phyloP scores from a whole-genome alignment of 352 stramenopile genomes.

The Phytophthora crassamura region DNA sequence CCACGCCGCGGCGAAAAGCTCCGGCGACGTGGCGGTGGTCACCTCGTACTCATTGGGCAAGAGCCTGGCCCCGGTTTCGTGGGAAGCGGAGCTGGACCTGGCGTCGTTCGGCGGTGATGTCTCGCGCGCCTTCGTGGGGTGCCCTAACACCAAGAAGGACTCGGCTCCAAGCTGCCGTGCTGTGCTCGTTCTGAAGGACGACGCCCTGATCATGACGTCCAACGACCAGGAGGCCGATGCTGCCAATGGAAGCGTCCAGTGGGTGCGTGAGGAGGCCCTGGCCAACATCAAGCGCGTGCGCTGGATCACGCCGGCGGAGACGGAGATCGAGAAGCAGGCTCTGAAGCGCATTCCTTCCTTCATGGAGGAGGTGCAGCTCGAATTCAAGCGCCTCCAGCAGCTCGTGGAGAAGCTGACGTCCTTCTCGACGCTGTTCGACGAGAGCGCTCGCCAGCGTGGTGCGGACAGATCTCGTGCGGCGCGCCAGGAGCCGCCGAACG shows the following conservation, averaged over 20 bases:
- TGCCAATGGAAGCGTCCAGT: constrained; percentile 52
- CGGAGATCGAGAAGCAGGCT: constrained; percentile 77
- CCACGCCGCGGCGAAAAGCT: constrained; percentile 41
- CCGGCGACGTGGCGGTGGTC: constrained; percentile 40
- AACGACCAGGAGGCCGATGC: constrained; percentile 55
- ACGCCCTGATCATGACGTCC: constrained; percentile 72
- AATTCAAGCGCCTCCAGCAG: constrained; percentile 61
- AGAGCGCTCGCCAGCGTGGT: constrained; percentile 37
- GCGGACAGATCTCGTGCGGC: constrained; percentile 39
- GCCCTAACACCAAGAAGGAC: constrained; percentile 67
- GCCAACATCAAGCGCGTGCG: constrained; percentile 78
- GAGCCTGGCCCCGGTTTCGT: constrained; percentile 33
- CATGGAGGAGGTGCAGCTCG: constrained; percentile 67
- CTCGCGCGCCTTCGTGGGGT: constrained; percentile 59
- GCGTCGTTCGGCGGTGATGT: constrained; percentile 59
- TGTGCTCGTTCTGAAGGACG: constrained; percentile 75
- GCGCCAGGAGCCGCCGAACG: constrained; percentile 65
- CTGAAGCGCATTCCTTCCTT: constrained; percentile 81
- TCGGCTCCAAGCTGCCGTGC: constrained; percentile 52
- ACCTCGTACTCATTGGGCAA: constrained; percentile 59
- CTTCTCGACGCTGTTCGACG: constrained; percentile 61
- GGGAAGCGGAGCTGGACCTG: constrained; percentile 60
- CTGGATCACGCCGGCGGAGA: constrained; percentile 83
- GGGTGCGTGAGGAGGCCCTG: constrained; percentile 82
- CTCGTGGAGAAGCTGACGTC: constrained; percentile 53